Base-by-base conservation (phyloP, 306 rosid species). In the Heteromeles arbutifolia region DNA sequence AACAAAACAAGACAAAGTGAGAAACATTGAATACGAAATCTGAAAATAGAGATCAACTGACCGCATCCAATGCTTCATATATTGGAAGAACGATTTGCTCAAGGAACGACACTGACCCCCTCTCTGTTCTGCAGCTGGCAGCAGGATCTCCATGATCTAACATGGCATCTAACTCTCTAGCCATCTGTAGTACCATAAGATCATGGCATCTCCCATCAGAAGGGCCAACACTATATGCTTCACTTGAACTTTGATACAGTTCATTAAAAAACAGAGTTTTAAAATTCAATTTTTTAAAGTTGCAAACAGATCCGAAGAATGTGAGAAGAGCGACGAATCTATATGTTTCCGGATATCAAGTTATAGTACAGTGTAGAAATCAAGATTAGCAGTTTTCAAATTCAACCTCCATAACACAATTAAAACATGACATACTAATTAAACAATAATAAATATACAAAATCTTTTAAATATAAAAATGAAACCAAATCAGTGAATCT, bases 131-230 rank as follows among this genome's bases (percentile, higher is more conserved):
- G 72, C 95, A 91, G 88, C 91, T 90, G 57, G 7, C 2, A 32
- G 95, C 85, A 82, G 10, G 86, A 80, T 87, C 97, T 82, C 88
- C 90, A 69, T 81, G 95, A 82, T 94, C 98, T 88, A 94, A 86
- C 67, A 81, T 84, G 50, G 90, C 97, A 65, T 94, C 98, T 85
- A 94, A 82, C 73, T 90, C 96, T 83, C 86, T 92, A 13, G 97
- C 97, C 98, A 94, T 94, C 97, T 94, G 77, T 45, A 78, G 75
- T 70, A 76, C 73, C 65, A 28, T 5, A 21, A 34, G 45, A 65
- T 65, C 12, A 53, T 50, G 54, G 15, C 25, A 52, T 18, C 37
- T 53, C 52, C 25, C 34, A 66, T 18, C 9, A 8, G 19, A 53
- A 53, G 58, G 58, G 4, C n/a, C 58, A 53, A 53, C 58, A 53